phyloP scores from a whole-genome alignment of 176 grass and related monocot species.

The Bonia amplexicaulis region DNA sequence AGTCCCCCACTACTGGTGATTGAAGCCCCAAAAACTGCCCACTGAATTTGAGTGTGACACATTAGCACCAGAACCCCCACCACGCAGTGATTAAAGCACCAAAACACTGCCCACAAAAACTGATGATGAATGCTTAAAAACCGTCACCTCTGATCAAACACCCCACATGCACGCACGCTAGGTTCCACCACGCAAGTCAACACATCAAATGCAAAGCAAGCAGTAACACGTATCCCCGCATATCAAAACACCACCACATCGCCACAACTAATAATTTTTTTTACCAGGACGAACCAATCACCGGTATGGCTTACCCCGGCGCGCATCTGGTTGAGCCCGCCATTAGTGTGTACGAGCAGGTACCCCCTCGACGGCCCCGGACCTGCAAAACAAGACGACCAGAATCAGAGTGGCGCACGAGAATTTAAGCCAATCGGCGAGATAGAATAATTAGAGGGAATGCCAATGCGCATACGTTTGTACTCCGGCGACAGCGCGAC shows the following conservation, averaged over 20 bases:
- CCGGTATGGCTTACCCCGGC: conserved; percentile 63
- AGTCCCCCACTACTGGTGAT: neutral
- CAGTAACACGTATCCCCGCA: conserved; percentile 14
- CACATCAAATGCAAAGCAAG: conserved; percentile 20
- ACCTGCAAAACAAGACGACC: conserved; percentile 37
- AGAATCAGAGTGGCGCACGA: neutral
- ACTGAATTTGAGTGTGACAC: neutral
- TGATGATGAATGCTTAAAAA: conserved; percentile 6
- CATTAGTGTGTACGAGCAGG: conserved; percentile 82
- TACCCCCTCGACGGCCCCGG: conserved; percentile 57
- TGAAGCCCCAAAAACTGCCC: neutral
- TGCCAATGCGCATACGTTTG: conserved; percentile 32
- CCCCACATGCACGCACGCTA: conserved; percentile 28
- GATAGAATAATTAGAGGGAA: neutral
- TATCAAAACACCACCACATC: conserved; percentile 8
- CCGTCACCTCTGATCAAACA: conserved; percentile 20
- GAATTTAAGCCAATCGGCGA: neutral
- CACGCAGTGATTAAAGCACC: conserved; percentile 3
- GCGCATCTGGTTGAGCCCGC: conserved; percentile 97
- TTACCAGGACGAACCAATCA: neutral
- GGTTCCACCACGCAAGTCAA: conserved; percentile 19
- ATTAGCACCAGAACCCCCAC: neutral
- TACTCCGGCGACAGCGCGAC: conserved; percentile 37
- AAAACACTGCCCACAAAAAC: conserved; percentile 5
- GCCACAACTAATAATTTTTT: conserved; percentile 13